These are phyloP conservation scores for Tricholomella constricta DNA, from an alignment of 768 basidiomycete genomes.

Conservation along the genomic window DNA sequence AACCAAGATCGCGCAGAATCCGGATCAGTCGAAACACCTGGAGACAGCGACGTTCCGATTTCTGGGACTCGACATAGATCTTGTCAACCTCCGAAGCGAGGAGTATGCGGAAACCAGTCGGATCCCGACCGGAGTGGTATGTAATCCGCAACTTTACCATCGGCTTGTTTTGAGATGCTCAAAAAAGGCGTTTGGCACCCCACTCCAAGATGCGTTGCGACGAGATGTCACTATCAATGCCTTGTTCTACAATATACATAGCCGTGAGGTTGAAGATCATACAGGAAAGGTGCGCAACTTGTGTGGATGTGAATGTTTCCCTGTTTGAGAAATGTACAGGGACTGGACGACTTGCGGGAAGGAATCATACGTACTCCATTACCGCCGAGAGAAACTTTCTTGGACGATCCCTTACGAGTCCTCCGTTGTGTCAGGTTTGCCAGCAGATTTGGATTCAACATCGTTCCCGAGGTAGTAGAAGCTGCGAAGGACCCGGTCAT, in stretches of 20 bases:
- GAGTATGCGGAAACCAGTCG: slow-evolving; percentile 86
- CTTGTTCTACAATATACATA: slow-evolving; percentile 94
- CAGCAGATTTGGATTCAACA: slow-evolving; percentile 81
- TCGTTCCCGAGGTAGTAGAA: slow-evolving; percentile 67
- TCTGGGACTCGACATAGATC: slow-evolving; percentile 82
- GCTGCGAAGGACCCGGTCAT: slow-evolving; percentile 64
- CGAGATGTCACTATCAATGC: slow-evolving; percentile 96
- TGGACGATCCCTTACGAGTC: slow-evolving; percentile 94
- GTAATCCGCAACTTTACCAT: slow-evolving; percentile 26
- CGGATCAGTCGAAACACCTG: slow-evolving; percentile 96
- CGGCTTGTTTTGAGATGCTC: neutral
- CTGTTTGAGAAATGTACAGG: slow-evolving; percentile 42
- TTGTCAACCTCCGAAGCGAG: slow-evolving; percentile 92
- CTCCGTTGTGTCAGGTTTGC: slow-evolving; percentile 90
- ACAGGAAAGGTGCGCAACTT: slow-evolving; percentile 63
- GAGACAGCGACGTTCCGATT: slow-evolving; percentile 90
- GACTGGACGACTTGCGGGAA: slow-evolving; percentile 77
- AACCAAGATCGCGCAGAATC: slow-evolving; percentile 88
- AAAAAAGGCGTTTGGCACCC: slow-evolving; percentile 84
- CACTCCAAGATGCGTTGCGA: slow-evolving; percentile 85
- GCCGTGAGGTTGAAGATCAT: slow-evolving; percentile 80
- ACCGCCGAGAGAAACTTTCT: slow-evolving; percentile 83
- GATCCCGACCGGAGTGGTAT: slow-evolving; percentile 85
- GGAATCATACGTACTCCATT: slow-evolving; percentile 89
- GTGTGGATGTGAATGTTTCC: slow-evolving; percentile 8